Conservation (phyloP, 768 basidiomycete genomes). For the Phlebiopsis gigantea region DNA sequence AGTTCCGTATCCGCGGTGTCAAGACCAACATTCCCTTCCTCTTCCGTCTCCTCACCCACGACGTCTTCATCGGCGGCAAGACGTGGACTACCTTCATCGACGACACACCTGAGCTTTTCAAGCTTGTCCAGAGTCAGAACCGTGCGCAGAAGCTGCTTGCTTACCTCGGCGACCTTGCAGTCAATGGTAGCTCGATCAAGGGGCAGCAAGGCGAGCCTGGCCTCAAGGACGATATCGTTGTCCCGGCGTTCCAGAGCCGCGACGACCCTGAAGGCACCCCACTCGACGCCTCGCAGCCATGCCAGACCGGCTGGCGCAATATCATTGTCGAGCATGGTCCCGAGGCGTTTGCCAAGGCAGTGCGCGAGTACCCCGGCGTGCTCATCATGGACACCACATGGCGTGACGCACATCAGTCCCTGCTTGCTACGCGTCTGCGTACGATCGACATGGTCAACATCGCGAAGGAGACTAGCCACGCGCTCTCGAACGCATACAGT, state of each 20-base stretch:
- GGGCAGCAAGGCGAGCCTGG: slow-evolving; percentile 96
- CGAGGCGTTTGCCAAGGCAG: slow-evolving; percentile 97
- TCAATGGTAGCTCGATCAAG: slow-evolving; percentile 97
- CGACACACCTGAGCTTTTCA: slow-evolving; percentile 99
- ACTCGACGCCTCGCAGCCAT: slow-evolving; percentile 78
- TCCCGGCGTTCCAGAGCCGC: slow-evolving; percentile 75
- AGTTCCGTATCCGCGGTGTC: slow-evolving; percentile 99
- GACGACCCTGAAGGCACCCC: slow-evolving; percentile 65
- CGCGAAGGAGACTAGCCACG: slow-evolving; percentile 94
- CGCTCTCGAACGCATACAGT: slow-evolving; percentile 91
- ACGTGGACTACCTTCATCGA: slow-evolving; percentile 99
- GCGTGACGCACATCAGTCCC: slow-evolving; percentile 98
- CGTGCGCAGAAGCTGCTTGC: slow-evolving; percentile 96
- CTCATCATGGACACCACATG: slow-evolving; percentile 99
- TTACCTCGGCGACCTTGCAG: slow-evolving; percentile 95
- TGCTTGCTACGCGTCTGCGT: slow-evolving; percentile 92
- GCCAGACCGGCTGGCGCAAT: slow-evolving; percentile 92
- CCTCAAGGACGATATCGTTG: slow-evolving; percentile 79
- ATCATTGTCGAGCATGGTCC: slow-evolving; percentile 98
- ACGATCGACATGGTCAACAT: slow-evolving; percentile 98
- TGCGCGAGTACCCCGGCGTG: slow-evolving; percentile 90
- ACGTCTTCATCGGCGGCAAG: slow-evolving; percentile 92
- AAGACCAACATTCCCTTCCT: slow-evolving; percentile 99
- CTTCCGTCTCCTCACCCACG: slow-evolving; percentile 95
- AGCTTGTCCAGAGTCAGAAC: slow-evolving; percentile 95